phyloP scores from a whole-genome alignment of 2,329 filamentous ascomycete genomes.

The Elsinoe australis region DNA sequence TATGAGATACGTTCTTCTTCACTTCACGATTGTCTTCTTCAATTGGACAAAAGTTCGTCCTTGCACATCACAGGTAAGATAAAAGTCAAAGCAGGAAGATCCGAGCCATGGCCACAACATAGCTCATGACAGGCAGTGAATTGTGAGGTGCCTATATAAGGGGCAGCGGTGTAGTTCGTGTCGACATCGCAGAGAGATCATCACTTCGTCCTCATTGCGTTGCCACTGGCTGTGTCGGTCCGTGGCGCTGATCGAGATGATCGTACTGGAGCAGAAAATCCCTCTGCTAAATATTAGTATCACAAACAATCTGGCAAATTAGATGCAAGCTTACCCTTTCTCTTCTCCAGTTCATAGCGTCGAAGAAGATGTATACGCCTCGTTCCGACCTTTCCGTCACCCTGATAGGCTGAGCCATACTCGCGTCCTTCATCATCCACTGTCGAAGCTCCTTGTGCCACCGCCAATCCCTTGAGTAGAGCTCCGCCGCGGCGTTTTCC shows the following conservation, averaged over 20 bases:
- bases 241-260: slow-evolving; percentile 41
- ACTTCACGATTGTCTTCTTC: not conserved
- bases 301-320: slow-evolving; percentile 16
- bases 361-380: slow-evolving; percentile 49
- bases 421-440: slow-evolving; percentile 50
- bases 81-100: no score
- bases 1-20: slow-evolving; percentile 1
- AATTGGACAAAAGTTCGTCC: not conserved
- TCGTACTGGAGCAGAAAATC: slow-evolving; percentile 48
- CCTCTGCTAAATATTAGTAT: slow-evolving; percentile 29
- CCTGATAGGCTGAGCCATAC: slow-evolving; percentile 36
- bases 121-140: not conserved
- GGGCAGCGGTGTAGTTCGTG: not conserved
- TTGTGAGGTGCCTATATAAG: not conserved
- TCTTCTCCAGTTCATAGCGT: slow-evolving; percentile 46
- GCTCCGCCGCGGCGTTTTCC: slow-evolving; percentile 56
- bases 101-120: no score
- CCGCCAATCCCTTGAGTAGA: slow-evolving; percentile 47
- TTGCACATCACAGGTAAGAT: no score
- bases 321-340: slow-evolving; percentile 36
- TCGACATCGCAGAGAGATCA: not conserved
- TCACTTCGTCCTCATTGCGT: slow-evolving; percentile 6
- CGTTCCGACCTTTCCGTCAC: slow-evolving; percentile 42
- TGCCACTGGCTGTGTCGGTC: slow-evolving; percentile 17
- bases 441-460: slow-evolving; percentile 48